These are phyloP conservation scores for Hepatocystis sp. DNA, from an alignment of 169 alveolate species.

Conservation along the genomic window DNA sequence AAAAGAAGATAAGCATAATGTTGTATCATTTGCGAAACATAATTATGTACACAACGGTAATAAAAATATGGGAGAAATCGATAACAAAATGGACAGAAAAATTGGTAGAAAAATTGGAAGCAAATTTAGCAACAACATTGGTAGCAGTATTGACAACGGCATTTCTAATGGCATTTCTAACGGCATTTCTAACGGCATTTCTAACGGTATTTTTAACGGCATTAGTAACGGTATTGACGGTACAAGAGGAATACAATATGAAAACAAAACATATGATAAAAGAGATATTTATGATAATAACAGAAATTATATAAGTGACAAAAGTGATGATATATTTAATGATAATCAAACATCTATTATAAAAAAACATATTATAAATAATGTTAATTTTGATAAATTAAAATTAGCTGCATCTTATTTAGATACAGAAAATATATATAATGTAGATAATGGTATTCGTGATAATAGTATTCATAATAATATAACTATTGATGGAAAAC, in stretches of 20 bases:
- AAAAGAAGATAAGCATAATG: no score
- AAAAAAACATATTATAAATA: conserved; percentile 1
- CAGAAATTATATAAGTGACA: no score
- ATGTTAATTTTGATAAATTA: conserved; percentile 25
- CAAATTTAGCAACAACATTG: not conserved
- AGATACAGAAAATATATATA: not conserved
- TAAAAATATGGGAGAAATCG: not conserved
- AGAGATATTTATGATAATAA: no score
- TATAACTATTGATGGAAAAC: no score
- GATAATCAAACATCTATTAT: conserved; percentile 9
- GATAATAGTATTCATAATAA: not conserved
- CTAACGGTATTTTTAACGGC: no score
- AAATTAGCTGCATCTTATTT: conserved; percentile 1
- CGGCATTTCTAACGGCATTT: no score
- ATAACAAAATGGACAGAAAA: not conserved
- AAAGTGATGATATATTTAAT: conserved; percentile 1
- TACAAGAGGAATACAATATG: no score
- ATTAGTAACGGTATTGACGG: no score
- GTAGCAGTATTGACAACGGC: no score
- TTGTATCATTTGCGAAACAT: not conserved
- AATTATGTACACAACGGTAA: not conserved
- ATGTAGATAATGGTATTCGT: not conserved
- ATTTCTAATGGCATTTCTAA: no score
- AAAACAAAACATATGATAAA: no score
- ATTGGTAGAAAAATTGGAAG: not conserved